Conservation (phyloP, 1,139 yeast species). For the Zhuliangozyma parablackwelliae region DNA sequence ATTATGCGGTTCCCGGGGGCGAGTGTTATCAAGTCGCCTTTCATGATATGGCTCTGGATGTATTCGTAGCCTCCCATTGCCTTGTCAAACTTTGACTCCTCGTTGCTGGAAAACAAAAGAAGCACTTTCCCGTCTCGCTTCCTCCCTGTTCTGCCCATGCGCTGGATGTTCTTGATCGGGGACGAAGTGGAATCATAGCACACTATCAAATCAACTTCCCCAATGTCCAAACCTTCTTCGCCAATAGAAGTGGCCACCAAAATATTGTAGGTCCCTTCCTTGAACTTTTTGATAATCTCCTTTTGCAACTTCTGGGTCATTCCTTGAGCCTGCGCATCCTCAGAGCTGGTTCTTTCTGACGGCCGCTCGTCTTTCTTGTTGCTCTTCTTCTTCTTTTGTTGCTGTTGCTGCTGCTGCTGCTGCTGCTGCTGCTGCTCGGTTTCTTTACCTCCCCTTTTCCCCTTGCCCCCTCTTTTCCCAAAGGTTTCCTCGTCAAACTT, state of each 20-base stretch:
- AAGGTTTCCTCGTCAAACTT: slow-evolving; percentile 48
- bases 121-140: slow-evolving; percentile 83
- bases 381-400: slow-evolving; percentile 20
- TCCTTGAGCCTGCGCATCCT: slow-evolving; percentile 49
- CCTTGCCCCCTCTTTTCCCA: slow-evolving; percentile 9
- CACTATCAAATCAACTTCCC: slow-evolving; percentile 90
- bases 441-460: slow-evolving; percentile 16
- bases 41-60: slow-evolving; percentile 63
- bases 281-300: slow-evolving; percentile 69
- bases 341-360: slow-evolving; percentile 38
- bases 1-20: slow-evolving; percentile 58
- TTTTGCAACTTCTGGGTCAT: slow-evolving; percentile 75
- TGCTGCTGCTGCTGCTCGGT: too few species aligned
- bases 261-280: slow-evolving; percentile 65
- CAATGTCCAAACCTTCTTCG: slow-evolving; percentile 97
- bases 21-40: slow-evolving; percentile 36
- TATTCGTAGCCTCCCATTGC: slow-evolving; percentile 82
- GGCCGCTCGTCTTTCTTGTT: slow-evolving; percentile 8
- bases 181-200: slow-evolving; percentile 92
- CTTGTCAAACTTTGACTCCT: slow-evolving; percentile 71
- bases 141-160: slow-evolving; percentile 99
- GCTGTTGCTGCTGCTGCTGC: slow-evolving; percentile 14
- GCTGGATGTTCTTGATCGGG: slow-evolving; percentile 87
- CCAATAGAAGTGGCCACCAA: slow-evolving; percentile 96
- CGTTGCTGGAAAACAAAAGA: slow-evolving; percentile 74